Evolutionary conservation across 106 monocot species (phyloP), one percentile per base, ranked within the genome.

Genomic region (Vanilla planifolia): DNA sequence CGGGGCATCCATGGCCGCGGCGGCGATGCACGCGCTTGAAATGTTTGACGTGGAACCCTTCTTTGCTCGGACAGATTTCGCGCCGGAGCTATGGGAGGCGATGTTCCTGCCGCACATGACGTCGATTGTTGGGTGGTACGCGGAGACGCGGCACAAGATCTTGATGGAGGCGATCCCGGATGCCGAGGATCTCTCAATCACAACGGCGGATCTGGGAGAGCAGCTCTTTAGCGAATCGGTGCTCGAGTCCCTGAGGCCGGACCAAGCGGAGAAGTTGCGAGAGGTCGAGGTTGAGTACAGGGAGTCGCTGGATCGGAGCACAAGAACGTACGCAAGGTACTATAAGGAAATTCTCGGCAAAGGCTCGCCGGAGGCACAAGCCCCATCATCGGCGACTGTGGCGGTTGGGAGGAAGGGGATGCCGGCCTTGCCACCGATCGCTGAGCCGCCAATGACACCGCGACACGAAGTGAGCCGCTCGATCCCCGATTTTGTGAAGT

Each of bases 21-120:
- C 75, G 4, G 59, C 48, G 7, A 15, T 41, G 17, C 70, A 75
- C 39, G 63, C 60, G 0, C 63, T 80, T 7, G 57, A 71, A 8
- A 68, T 80, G 75, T 75, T 80, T 67, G 36, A 43, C n/a, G 57
- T 80, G 8, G 71, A 80, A 5, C 75, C 80, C 26, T 75, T 75
- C 67, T 80, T 80, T 25, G 33, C 75, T 17, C 51, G 80, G 8
- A 58, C 67, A 50, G 80, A 80, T 33, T 75, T 80, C 67, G 80
- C 80, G n/a, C 75, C 80, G 0, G 71, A 80, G 56, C 71, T 80
- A 1, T 80, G 80, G 80, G 62, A 75, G 57, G 11, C 59, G 3
- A 67, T 80, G 16, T 80, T 80, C 56, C 75, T 80, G n/a, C 80
- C 80, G 58, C 80, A 80, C 61, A 80, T 80, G 80, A 52, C 62